Evolutionary conservation across 169 alveolate genomes (phyloP), one percentile per base, ranked within the genome.

Genomic region (Eimeria sp.): DNA sequence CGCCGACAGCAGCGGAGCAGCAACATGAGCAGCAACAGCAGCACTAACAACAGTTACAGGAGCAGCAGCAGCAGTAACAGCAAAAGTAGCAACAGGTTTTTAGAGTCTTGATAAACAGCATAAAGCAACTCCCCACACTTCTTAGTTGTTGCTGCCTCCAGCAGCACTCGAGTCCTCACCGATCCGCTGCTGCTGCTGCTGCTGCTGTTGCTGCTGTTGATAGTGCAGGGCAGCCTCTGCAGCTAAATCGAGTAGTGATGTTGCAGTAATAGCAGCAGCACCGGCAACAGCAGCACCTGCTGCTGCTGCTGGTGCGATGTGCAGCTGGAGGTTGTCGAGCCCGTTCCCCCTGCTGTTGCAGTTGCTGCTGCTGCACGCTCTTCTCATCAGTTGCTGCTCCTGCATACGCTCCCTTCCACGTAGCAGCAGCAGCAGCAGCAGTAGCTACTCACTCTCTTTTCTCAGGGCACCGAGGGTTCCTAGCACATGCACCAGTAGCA

Each of bases 391-490:
- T 34, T 70, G 49, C 80, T 70, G 80, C 80, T 70, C 49, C 45
- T 9, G 80, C 80, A n/a, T 9, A 43, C 27, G 49, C 47, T 70
- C 61, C 27, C 27, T 25, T 34, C 16, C 58, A 18, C 9, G 63
- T 40, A 40, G 30, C 87, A 76, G 87, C 87, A 27, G 20, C 84
- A 27, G 87, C 87, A 76, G 87, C 80, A 70, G 87, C 87, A 10
- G 63, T 63, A 10, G 27, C 61, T 14, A 14, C 87, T 45, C 87
- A 11, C 87, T n/a, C 5, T 76, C 87, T 22, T 76, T 76, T 61
- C 87, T 20, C 58, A 45, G 63, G 61, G 61, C 58, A 11, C 87
- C 11, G 1, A n/a, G 13, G 0, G 49, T 63, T 4, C n/a, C 10
- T 3, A 7, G 87, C 87, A 76, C 63, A 10, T 18, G 87, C 54